Base-by-base conservation (phyloP, 2,329 filamentous ascomycete species). In the Lachnellula hyalina region DNA sequence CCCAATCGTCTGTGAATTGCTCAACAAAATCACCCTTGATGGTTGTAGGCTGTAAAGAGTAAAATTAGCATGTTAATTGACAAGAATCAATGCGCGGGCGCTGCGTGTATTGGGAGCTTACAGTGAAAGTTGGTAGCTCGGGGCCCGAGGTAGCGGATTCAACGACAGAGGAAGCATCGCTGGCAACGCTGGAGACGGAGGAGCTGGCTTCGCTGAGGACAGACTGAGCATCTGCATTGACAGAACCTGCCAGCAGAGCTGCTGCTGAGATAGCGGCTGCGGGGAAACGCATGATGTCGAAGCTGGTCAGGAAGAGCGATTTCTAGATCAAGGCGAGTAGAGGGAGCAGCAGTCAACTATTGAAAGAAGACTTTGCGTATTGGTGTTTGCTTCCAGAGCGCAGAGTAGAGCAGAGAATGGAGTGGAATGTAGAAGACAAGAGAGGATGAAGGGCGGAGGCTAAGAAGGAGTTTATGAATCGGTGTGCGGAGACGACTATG, bases 1-100 rank as follows among this genome's bases (percentile, higher is more conserved):
- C 88, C 93, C 93, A 97, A 76, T 90, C 92, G 66, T 95, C 89
- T 75, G 90, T 96, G 80, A 99, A 99, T 76, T 99, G 94, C 80
- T 99, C 94, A 62, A 97, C 78, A 83, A 99, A 99, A 58, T 91
- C 90, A 65, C 87, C 94, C 78, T 96, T 94, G 69, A 97, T 73
- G 61, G 78, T 82, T 63, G 91, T 90, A 57, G 94, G 92, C 93
- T 99, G 69, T 15, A 21, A 47, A 36, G 48, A 35, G 25, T 9
- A 6, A 23, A 32, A 44, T 66, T 53, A 65, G 62, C 19, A 53
- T 52, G 25, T 15, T 53, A 54, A 58, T 61, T 55, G 45, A 36
- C 78, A 41, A 45, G 55, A 56, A 47, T 53, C 41, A 4, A 5
- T 25, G 15, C 19, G 34, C 19, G 9, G 6, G 15, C 9, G n/a